Evolutionary conservation across 441 rosid species (phyloP).

Genomic region (Flueggea neowawraea): DNA sequence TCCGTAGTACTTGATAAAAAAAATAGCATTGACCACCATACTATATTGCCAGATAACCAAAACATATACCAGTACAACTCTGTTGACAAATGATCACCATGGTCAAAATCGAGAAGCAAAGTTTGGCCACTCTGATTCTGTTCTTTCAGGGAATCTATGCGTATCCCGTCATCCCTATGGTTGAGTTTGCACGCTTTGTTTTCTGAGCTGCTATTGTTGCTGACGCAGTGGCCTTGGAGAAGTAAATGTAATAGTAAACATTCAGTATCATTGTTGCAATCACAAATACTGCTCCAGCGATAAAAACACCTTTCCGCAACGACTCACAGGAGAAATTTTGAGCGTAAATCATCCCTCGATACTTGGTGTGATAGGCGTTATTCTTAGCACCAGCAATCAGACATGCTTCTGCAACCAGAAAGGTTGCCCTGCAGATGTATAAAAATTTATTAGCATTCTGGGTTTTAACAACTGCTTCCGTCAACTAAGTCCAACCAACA

Average conservation of each 20-base stretch:
- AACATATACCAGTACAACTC: no score
- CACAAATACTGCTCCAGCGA: conserved; percentile 84
- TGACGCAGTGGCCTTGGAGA: conserved; percentile 62
- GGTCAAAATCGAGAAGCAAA: conserved; percentile 17
- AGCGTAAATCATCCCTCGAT: conserved; percentile 57
- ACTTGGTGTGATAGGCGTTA: conserved; percentile 96
- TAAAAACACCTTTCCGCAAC: conserved; percentile 80
- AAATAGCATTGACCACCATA: no score
- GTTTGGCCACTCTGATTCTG: background rate
- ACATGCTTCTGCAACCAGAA: conserved; percentile 90
- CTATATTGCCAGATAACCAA: no score
- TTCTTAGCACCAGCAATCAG: conserved; percentile 81
- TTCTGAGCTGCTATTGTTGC: conserved; percentile 54
- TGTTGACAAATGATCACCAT: no score
- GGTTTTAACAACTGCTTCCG: no score
- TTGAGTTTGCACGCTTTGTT: conserved; percentile 49
- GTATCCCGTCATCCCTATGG: conserved; percentile 72
- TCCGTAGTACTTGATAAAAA: background rate
- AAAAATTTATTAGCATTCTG: background rate
- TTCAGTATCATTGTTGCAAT: conserved; percentile 86
- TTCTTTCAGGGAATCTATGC: conserved; percentile 28
- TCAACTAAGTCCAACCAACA: no score
- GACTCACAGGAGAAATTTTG: conserved; percentile 80
- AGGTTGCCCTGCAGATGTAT: conserved; percentile 52
- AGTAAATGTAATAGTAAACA: conserved; percentile 78